Base-by-base conservation (phyloP, 148 eudicot genomes). In the Salicornia ramosissima region DNA sequence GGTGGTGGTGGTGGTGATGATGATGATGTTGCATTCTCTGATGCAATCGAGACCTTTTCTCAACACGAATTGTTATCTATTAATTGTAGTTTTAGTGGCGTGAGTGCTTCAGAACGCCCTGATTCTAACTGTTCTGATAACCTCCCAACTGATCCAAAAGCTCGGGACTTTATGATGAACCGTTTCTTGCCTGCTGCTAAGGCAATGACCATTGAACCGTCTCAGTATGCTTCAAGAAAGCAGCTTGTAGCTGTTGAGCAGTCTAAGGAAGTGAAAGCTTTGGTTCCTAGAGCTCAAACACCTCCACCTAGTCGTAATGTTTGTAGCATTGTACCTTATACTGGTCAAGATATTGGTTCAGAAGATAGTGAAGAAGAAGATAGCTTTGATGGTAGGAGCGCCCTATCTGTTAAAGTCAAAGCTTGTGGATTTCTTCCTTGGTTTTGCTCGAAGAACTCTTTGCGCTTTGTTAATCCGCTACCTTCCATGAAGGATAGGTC, bases 101-200 rank as follows among this genome's bases (percentile, higher is more conserved):
- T 85, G 70, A 90, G 90, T 68, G 86, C 81, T n/a, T 77, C 71
- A 13, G 82, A 82, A 36, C 69, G 71, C 30, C 78, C 76, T 6
- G 80, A 80, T 36, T 42, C 42, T 19, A 74, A 77, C 26, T 73
- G 70, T 31, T 65, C 78, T 1, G 80, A 65, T 58, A 71, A 30
- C 11, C 73, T 81, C 50, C 70, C 81, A 1, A 45, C 68, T 1
- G 89, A 90, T 64, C 63, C 72, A 18, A 84, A 79, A 59, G 80
- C 95, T 33, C 85, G 86, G 18, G 96, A 91, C 62, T 83, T 90
- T 64, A 87, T 94, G 92, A 87, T 94, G 88, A 89, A 78, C 46
- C 86, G 99, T n/a, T 94, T 94, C 74, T 77, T 94, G 69, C 97
- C 96, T 14, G 99, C 99, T 22, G 96, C 99, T 11, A 89, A 89